Evolutionary conservation across 345 rosid species (phyloP), one percentile per base, ranked within the genome.

Genomic region (Eucalyptus albens): DNA sequence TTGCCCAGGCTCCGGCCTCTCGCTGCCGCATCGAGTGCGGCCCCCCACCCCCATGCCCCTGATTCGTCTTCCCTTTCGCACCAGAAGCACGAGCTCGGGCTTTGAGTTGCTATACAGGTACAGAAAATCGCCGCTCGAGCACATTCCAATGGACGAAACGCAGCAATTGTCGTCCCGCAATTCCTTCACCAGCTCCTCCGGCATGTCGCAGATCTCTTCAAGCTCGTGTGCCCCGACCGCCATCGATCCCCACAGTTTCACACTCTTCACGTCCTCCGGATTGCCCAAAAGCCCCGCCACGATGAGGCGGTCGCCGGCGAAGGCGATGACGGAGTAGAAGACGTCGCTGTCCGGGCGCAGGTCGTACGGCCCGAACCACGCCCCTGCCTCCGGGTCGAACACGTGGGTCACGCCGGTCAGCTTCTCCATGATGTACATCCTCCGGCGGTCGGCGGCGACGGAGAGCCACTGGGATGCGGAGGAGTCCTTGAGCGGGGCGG

Each of bases 391-490:
- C 3, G 96, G 95, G 56, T 95, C 93, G 90, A 95, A 95, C 31
- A 91, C 86, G 95, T 89, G 90, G 37, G 94, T 82, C 2, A 89
- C 26, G 11, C 97, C 98, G 1, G 98, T 90, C 80, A 26, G 87
- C 91, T 95, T 94, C 89, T 96, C 98, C 86, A 91, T 91, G n/a
- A 94, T 94, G 93, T 88, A 94, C 93, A 97, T 85, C 91, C 89
- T 91, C 22, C 86, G 80, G 16, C 83, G 15, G 37, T 77, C 86
- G 31, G 87, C 93, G 8, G 99, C 95, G 17, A 91, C 92, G 6
- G 99, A 96, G 15, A 97, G 92, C 98, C 97, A 96, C 72, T 91
- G 88, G 88, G 99, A 51, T 11, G 97, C 90, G 4, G 95, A 93
- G 14, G 96, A 94, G 90, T 89, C 94, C 88, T 65, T 93, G 69